Base-by-base conservation (phyloP, 176 grass and related monocot genomes). In the Oryza nivara region DNA sequence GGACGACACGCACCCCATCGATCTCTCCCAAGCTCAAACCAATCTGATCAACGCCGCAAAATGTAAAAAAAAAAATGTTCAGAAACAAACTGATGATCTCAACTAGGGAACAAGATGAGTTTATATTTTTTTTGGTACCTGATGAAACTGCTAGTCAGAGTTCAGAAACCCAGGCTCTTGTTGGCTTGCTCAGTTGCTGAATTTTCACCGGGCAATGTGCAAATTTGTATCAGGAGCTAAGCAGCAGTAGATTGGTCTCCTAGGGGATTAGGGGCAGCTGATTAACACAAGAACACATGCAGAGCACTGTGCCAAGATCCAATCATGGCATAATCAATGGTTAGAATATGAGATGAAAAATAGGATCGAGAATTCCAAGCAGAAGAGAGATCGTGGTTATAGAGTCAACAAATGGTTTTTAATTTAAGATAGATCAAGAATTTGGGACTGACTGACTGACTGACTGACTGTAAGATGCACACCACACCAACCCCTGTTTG, bases 1-100 rank as follows among this genome's bases (percentile, higher is more conserved):
- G 56, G 96, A 95, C 63, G 91, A 90, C 20, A 93, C 76, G 28
- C 96, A 98, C 63, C 96, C 96, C 93, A 94, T 97, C 96, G 89
- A 94, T 97, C 73, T 89, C 36, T 77, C 41, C 3, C 41, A 12
- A 23, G 19, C 35, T 52, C 60, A 4, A 23, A 56, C 44, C 38
- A 67, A 73, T 60, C 74, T 86, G 79, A 83, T 38, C 36, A 77
- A 71, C 32, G 17, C 38, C 26, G 6, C 17, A 1, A 7, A 11
- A 63, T 30, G 28, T 30, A 26, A 30, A 30, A 30, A 30, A 11
- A 5, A 11, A 71, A 44, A 72, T 36, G 8, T 4, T 26, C 45
- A 14, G 43, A 80, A 36, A 26, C 13, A 36, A 43, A 15, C 28
- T 40, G 28, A 68, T 11, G 0, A 54, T 19, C 58, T 32, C 46